phyloP scores from a whole-genome alignment of 2,329 filamentous ascomycete genomes.

The Hypoxylon sp. region DNA sequence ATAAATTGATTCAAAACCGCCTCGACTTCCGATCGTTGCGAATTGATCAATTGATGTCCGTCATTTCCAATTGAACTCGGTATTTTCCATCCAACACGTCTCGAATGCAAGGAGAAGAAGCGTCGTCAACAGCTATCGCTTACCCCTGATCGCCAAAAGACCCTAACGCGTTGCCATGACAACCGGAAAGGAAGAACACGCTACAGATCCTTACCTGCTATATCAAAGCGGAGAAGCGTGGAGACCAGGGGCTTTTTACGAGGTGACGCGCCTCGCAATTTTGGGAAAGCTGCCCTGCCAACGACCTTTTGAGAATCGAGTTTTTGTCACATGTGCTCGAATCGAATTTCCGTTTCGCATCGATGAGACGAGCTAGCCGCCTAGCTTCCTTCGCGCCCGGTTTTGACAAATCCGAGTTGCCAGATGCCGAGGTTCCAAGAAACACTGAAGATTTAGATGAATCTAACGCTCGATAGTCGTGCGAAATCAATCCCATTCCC shows the following conservation, averaged over 20 bases:
- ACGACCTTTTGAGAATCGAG: conserved; percentile 20
- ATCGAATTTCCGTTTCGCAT: conserved; percentile 24
- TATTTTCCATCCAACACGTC: conserved; percentile 21
- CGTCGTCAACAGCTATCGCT: conserved; percentile 24
- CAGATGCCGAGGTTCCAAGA: conserved; percentile 18
- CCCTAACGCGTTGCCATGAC: conserved; percentile 49
- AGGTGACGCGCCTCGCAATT: conserved; percentile 41
- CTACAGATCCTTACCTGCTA: conserved; percentile 39
- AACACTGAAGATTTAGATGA: conserved; percentile 17
- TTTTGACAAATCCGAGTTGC: conserved; percentile 16
- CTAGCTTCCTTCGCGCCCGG: conserved; percentile 18
- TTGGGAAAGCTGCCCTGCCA: conserved; percentile 26
- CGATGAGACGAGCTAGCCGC: conserved; percentile 25
- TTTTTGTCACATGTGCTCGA: conserved; percentile 38
- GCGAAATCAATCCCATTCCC: not conserved
- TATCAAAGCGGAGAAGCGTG: conserved; percentile 45
- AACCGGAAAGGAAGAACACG: conserved; percentile 44
- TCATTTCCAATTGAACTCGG: conserved; percentile 26
- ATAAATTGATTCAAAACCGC: conserved; percentile 40
- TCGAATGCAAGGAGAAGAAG: conserved; percentile 23
- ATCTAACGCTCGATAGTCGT: conserved; percentile 8
- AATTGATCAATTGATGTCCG: conserved; percentile 33
- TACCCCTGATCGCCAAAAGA: conserved; percentile 49
- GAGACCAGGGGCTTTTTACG: conserved; percentile 39
- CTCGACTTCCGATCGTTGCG: conserved; percentile 26